Conservation (phyloP, 1,284 basidiomycete genomes). For the Taiwanofungus camphoratus region DNA sequence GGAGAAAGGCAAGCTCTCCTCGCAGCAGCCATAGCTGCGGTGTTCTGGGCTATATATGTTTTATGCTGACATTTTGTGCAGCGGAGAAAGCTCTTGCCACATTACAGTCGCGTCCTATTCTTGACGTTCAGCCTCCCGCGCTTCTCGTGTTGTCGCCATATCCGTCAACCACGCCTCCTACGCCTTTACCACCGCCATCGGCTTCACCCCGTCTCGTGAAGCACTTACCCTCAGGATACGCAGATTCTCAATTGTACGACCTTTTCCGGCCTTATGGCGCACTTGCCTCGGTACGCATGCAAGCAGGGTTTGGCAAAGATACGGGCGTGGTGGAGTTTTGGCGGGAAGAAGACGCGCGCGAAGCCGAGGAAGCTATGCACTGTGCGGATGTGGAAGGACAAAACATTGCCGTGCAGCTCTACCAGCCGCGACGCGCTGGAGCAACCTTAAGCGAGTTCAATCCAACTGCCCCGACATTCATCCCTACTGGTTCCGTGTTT, state of each 20-base stretch:
- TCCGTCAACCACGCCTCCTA: slow-evolving; percentile 65
- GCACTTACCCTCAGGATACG: slow-evolving; percentile 61
- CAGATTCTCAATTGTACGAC: slow-evolving; percentile 75
- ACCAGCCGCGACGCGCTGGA: slow-evolving; percentile 56
- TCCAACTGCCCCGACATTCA: slow-evolving; percentile 65
- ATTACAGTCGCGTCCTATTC: slow-evolving; percentile 67
- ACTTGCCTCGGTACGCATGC: slow-evolving; percentile 63
- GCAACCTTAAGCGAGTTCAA: slow-evolving; percentile 57
- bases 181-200: slow-evolving; percentile 64
- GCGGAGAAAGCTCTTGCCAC: slow-evolving; percentile 87
- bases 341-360: slow-evolving; percentile 79
- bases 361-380: slow-evolving; percentile 75
- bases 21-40: not conserved
- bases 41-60: too few relatives aligned
- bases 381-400: slow-evolving; percentile 74
- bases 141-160: slow-evolving; percentile 68
- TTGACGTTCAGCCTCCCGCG: slow-evolving; percentile 48
- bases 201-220: slow-evolving; percentile 74
- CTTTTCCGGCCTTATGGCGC: slow-evolving; percentile 70
- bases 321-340: slow-evolving; percentile 82
- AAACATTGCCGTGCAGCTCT: slow-evolving; percentile 75
- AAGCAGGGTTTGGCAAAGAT: slow-evolving; percentile 65
- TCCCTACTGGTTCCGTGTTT: slow-evolving; percentile 59
- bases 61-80: slow-evolving; percentile 25
- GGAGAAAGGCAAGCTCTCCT: slow-evolving; percentile 57